A percentile compares a stretch with the other conserved stretches of the same genome.
Conservation (phyloP, 495 filamentous ascomycete species). For the Hapsidospora chrysogenum region DNA sequence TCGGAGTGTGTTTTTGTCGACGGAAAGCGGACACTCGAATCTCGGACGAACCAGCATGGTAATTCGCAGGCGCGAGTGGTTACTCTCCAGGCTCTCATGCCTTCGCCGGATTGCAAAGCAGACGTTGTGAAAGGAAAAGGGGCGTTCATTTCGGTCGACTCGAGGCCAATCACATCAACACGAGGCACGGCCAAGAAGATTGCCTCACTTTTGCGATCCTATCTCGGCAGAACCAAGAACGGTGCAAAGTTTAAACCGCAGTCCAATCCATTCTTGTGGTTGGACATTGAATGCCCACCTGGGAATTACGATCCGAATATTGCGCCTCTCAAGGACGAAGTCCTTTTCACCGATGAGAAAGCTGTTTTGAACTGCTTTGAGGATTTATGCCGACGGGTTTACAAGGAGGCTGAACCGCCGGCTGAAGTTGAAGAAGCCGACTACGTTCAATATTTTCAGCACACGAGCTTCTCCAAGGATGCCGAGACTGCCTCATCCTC, state of each 20-base stretch:
- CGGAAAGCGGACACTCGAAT: too few relatives aligned
- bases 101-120: slow-evolving; percentile 34
- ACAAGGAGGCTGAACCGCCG: neutral
- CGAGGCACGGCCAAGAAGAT: slow-evolving; percentile 54
- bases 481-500: too few relatives aligned
- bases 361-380: slow-evolving; percentile 32
- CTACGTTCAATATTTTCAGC: neutral
- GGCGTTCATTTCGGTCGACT: slow-evolving; percentile 61
- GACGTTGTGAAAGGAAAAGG: slow-evolving; percentile 40
- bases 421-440: neutral
- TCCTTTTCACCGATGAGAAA: slow-evolving; percentile 54
- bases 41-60: too few relatives aligned
- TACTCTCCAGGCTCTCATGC: slow-evolving; percentile 50
- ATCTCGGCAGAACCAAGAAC: slow-evolving; percentile 4
- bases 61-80: too few relatives aligned
- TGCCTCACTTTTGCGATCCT: slow-evolving; percentile 17
- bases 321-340: slow-evolving; percentile 80
- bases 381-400: slow-evolving; percentile 35
- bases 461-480: too few relatives aligned
- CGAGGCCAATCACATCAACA: slow-evolving; percentile 48
- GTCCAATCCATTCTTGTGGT: slow-evolving; percentile 52
- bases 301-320: slow-evolving; percentile 77
- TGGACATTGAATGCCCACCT: slow-evolving; percentile 55
- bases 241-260: too few relatives aligned
- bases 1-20: too few relatives aligned